Conservation (phyloP, 2,329 filamentous ascomycete genomes). For the Cercospora nicotianae region DNA sequence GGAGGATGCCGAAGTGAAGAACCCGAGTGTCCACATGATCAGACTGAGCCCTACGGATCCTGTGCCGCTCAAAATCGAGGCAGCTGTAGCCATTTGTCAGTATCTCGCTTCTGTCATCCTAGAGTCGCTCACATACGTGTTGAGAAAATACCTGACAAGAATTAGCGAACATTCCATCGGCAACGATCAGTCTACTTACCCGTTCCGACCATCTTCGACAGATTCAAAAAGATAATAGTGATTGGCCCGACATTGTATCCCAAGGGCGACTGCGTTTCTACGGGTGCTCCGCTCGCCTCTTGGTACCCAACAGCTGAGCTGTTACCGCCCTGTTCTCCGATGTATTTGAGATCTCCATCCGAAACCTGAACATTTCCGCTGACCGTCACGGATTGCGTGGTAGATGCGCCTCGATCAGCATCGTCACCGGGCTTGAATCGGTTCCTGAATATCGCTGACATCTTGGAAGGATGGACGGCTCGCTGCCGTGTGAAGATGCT, state of each 20-base stretch:
- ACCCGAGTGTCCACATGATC: conserved; percentile 66
- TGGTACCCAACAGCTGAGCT: conserved; percentile 55
- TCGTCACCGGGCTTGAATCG: conserved; percentile 17
- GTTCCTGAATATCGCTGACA: conserved; percentile 20
- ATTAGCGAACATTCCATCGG: not conserved
- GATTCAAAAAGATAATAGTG: conserved; percentile 61
- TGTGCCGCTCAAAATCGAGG: conserved; percentile 58
- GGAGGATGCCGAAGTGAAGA: conserved; percentile 57
- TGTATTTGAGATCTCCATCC: conserved; percentile 48
- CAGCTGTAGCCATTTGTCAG: conserved; percentile 36
- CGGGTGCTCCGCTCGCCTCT: conserved; percentile 62
- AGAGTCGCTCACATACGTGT: conserved; percentile 43
- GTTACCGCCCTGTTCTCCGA: conserved; percentile 51
- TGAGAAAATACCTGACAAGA: conserved; percentile 42
- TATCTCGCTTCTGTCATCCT: not conserved
- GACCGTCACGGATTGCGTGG: conserved; percentile 17
- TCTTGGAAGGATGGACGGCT: not conserved
- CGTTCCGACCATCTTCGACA: conserved; percentile 63
- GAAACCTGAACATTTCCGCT: conserved; percentile 20
- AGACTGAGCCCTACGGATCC: conserved; percentile 64
- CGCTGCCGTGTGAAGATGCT: not conserved
- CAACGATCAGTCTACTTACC: not conserved
- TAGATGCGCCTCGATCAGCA: conserved; percentile 11
- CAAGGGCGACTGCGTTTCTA: conserved; percentile 59
- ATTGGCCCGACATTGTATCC: conserved; percentile 59